These are phyloP conservation scores for Eucalyptus virginea DNA, from an alignment of 345 rosid genomes.

Conservation along the genomic window DNA sequence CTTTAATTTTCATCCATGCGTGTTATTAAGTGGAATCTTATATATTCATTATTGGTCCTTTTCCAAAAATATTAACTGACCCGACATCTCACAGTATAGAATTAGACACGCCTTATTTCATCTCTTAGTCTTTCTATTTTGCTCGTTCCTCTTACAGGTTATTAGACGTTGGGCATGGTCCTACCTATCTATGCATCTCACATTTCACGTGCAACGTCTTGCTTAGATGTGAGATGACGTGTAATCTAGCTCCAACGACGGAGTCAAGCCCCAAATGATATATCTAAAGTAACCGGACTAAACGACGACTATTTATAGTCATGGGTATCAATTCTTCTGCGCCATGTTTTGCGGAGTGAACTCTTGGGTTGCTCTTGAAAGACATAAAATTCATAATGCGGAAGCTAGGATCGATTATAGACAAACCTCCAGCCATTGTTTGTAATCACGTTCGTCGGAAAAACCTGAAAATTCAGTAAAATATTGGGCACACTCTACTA, in stretches of 20 bases:
- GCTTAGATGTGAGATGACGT: not conserved
- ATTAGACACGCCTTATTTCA: not conserved
- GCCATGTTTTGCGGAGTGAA: not conserved
- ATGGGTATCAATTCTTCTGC: too few species aligned
- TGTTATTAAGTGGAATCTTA: not conserved
- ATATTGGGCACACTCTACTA: too few species aligned
- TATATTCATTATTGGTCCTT: too few species aligned
- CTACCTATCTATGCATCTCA: not conserved
- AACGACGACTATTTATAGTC: too few species aligned
- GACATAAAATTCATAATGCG: too few species aligned
- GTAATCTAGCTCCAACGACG: not conserved
- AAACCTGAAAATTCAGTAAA: too few species aligned
- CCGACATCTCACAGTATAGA: not conserved
- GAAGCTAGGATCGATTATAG: too few species aligned
- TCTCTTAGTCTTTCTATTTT: not conserved
- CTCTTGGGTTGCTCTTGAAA: not conserved
- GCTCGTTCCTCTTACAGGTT: not conserved
- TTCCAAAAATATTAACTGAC: too few species aligned
- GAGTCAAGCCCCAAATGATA: not conserved
- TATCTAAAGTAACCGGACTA: too few species aligned
- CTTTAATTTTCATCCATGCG: too few species aligned
- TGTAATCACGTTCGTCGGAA: too few species aligned
- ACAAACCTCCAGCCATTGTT: too few species aligned
- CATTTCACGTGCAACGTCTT: not conserved
- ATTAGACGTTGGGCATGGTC: not conserved